These are phyloP conservation scores for Mortierella sp. DNA, from an alignment of 371 early-diverging fungal genomes.

Conservation along the genomic window DNA sequence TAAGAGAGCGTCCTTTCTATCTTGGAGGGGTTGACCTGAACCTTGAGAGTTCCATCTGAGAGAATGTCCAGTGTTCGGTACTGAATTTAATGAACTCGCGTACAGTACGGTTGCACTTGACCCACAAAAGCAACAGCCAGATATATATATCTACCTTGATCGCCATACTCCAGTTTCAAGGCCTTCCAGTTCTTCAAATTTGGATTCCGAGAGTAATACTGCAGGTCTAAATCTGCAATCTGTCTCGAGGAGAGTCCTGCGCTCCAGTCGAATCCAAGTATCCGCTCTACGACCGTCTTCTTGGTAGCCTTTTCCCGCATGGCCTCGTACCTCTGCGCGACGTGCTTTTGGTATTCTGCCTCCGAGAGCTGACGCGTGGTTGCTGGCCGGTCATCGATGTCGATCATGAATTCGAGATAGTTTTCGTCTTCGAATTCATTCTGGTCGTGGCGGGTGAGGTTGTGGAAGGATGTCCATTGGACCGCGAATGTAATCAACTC, in stretches of 20 bases:
- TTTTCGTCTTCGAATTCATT: slow-evolving; percentile 23
- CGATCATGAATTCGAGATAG: slow-evolving; percentile 15
- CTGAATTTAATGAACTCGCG: too few species aligned
- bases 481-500: slow-evolving; percentile 37
- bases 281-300: slow-evolving; percentile 47
- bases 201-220: slow-evolving; percentile 42
- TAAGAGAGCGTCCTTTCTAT: slow-evolving; percentile 34
- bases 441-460: slow-evolving; percentile 27
- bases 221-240: slow-evolving; percentile 58
- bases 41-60: not conserved
- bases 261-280: slow-evolving; percentile 52
- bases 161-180: slow-evolving; percentile 32
- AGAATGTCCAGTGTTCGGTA: too few species aligned
- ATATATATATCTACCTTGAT: slow-evolving; percentile 24
- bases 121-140: not conserved
- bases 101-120: too few species aligned
- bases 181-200: slow-evolving; percentile 54
- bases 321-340: slow-evolving; percentile 28
- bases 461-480: slow-evolving; percentile 22
- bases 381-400: slow-evolving; percentile 16
- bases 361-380: slow-evolving; percentile 4
- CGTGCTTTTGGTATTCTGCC: slow-evolving; percentile 14
- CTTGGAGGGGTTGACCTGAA: slow-evolving; percentile 23
- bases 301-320: slow-evolving; percentile 38
- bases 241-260: slow-evolving; percentile 57